Evolutionary conservation across 148 eudicot species (phyloP).

Genomic region (Cornus florida): DNA sequence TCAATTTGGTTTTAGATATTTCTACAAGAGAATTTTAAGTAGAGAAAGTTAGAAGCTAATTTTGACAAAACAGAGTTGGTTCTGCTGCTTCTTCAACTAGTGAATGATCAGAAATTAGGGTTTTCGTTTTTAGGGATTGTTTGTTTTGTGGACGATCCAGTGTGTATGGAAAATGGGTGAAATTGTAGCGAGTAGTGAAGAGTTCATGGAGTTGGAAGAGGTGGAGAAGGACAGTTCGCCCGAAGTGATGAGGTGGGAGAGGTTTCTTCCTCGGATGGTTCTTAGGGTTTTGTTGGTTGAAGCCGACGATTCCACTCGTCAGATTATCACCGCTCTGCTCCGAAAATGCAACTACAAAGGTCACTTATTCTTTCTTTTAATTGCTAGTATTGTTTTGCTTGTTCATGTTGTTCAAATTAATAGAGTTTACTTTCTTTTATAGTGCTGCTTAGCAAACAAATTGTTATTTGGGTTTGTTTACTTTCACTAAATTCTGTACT

Average conservation of each 20-base stretch:
- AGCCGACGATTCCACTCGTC: conserved; percentile 80
- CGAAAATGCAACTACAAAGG: conserved; percentile 81
- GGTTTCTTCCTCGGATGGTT: conserved; percentile 47
- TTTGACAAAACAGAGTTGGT: neutral
- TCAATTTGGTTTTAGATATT: neutral
- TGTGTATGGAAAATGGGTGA: conserved; percentile 42
- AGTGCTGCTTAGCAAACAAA: too few relatives aligned
- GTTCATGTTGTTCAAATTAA: neutral
- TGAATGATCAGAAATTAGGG: neutral
- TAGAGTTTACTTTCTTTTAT: neutral
- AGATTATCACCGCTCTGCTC: conserved; percentile 75
- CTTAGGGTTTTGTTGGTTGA: conserved; percentile 70
- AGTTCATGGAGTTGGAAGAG: conserved; percentile 22
- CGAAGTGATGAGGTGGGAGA: conserved; percentile 52
- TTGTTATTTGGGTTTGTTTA: neutral
- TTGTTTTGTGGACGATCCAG: neutral
- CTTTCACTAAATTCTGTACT: neutral
- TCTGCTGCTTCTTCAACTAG: neutral
- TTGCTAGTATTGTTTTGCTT: neutral
- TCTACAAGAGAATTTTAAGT: too few relatives aligned
- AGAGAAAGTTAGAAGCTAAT: neutral
- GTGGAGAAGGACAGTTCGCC: conserved; percentile 14
- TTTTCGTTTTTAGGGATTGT: neutral
- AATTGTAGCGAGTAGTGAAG: conserved; percentile 35
- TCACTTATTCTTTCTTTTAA: conserved; percentile 15